phyloP scores from a whole-genome alignment of 768 basidiomycete genomes.

The Boletus vinaceobasis region DNA sequence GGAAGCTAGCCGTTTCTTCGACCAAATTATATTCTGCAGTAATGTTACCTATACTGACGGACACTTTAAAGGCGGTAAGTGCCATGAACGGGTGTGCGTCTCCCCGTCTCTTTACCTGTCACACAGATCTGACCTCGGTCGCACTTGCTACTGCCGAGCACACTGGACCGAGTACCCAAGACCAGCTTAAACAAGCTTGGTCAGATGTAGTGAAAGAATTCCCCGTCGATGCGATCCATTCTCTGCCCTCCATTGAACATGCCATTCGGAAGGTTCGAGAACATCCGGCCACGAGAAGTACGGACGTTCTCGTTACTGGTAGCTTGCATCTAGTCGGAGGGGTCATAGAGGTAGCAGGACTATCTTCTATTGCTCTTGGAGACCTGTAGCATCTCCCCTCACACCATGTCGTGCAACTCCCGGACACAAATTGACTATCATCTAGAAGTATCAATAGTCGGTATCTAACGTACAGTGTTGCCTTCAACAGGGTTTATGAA shows the following conservation, averaged over 20 bases:
- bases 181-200: constrained; percentile 77
- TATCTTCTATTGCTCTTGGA: constrained; percentile 67
- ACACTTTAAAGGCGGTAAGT: constrained; percentile 82
- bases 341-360: constrained; percentile 82
- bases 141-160: constrained; percentile 63
- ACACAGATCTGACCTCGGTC: constrained; percentile 71
- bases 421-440: not conserved
- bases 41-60: constrained; percentile 95
- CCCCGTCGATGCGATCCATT: constrained; percentile 61
- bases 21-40: constrained; percentile 90
- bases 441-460: not conserved
- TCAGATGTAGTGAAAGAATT: constrained; percentile 56
- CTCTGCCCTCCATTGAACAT: constrained; percentile 85
- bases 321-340: constrained; percentile 95
- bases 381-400: constrained; percentile 13
- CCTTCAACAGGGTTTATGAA: constrained; percentile 37
- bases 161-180: constrained; percentile 66
- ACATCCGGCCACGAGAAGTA: constrained; percentile 31
- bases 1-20: constrained; percentile 54
- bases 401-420: too few relatives aligned
- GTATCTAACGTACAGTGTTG: constrained; percentile 12
- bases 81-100: not conserved
- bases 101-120: constrained; percentile 1
- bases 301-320: constrained; percentile 81
- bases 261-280: constrained; percentile 66